Evolutionary conservation across 2,329 filamentous ascomycete genomes (phyloP), one percentile per base, ranked within the genome.

Genomic region (Neonectria hederae): DNA sequence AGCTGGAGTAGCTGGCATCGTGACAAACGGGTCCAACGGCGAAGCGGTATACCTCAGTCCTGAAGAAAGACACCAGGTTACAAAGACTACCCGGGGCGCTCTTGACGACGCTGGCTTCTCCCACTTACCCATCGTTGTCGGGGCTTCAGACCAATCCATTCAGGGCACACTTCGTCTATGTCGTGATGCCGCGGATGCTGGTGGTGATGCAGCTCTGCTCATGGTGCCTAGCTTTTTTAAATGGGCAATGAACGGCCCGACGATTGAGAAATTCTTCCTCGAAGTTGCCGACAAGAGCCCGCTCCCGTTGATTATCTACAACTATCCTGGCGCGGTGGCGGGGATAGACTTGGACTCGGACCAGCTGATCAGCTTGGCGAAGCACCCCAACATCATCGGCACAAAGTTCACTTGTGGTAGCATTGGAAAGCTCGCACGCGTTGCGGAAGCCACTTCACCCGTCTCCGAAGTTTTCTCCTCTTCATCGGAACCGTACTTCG

Each of bases 341-440:
- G 93, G 93, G 54, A 91, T 97, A 74, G 93, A 97, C 78, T 90
- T 97, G 87, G 92, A 96, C 83, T 94, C 91, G 61, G 93, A 97
- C 77, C 85, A 94, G 64, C 87, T 97, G 73, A 93, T 96, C 81
- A 86, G 86, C 75, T 87, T 97, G 42, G 91, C 90, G 45, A 81
- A 89, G 76, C 93, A 97, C 80, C 88, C 89, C 69, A 97, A 97
- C 80, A 93, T 97, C 74, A 83, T 94, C 68, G 93, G 93, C 67
- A 94, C 92, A 55, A 97, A 97, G 79, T 97, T 97, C 83, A 97
- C 93, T 43, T 97, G 93, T 77, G 93, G 92, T 69, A 96, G 92
- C 83, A 96, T 92, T 1, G 93, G 93, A 68, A 97, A 97, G 82
- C 85, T 97, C 69, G 94, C 92, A 10, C 89, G 93, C 32, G 92